Evolutionary conservation across 2,329 filamentous ascomycete species (phyloP), one percentile per base, ranked within the genome.

Genomic region (Scedosporium dehoogii): DNA sequence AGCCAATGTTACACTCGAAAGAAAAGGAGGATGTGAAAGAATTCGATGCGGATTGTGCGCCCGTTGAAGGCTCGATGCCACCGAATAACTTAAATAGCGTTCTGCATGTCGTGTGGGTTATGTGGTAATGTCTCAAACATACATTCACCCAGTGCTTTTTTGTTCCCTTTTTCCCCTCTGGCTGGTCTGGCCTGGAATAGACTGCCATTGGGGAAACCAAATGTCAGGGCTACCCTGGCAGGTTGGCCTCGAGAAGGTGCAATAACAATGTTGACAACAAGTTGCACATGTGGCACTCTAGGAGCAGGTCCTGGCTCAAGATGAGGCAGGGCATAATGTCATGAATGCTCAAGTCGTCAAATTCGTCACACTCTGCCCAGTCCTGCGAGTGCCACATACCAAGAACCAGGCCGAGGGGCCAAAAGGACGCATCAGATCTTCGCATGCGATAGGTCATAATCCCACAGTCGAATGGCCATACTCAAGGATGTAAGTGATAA

Each of bases 351-450:
- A 18, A 14, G 44, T 12, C 33, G 33, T 38, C 10, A 55, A 14
- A 9, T 25, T 23, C 23, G 18, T 55, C 51, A 25, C 23, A 23
- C 51, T 27, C 12, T 55, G 51, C 18, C n/a, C 23, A 14, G 51
- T 55, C 21, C 23, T 29, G 59, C 25, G 44, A 53, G 59, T 51
- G 59, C 44, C 25, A 18, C 59, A 27, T 53, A 60, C 59, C 59
- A 53, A 51, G 59, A 41, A 53, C 59, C 42, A 33, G 59, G 59
- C 44, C 59, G n/a, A n/a, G 38, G 59, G 58, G 33, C n/a, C 44
- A 48, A 18, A 48, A 10, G n/a, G 16, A 5, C n/a, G n/a, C 21
- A 12, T 23, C 16, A 48, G 21, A 48, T 23, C 33, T 38, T 38
- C 44, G n/a, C 44, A 21, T 48, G 44, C 58, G 58, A 59, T 44